Evolutionary conservation across 1,284 basidiomycete genomes (phyloP).

Genomic region (Tetrapyrgos nigripes): DNA sequence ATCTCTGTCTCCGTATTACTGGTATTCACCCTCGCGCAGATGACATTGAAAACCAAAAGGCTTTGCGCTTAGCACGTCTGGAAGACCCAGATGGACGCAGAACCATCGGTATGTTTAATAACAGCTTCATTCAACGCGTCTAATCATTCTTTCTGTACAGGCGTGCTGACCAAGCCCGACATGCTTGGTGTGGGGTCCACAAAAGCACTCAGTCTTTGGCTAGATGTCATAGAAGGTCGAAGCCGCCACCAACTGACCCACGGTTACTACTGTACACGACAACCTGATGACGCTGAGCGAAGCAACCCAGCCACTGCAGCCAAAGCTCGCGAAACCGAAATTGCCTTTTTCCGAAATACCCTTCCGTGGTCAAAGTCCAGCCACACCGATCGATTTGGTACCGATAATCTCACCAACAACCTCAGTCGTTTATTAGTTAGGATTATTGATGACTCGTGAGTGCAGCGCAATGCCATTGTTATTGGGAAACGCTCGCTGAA

Average conservation of each 20-base stretch:
- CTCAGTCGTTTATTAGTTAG: conserved; percentile 39
- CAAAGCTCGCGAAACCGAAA: conserved; percentile 34
- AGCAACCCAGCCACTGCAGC: conserved; percentile 24
- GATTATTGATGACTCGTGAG: conserved; percentile 39
- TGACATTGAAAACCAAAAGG: conserved; percentile 49
- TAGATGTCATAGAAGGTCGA: conserved; percentile 40
- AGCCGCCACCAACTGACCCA: conserved; percentile 34
- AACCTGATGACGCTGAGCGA: conserved; percentile 40
- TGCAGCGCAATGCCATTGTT: too few relatives aligned
- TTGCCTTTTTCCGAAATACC: conserved; percentile 35
- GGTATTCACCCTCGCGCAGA: conserved; percentile 26
- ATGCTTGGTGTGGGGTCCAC: conserved; percentile 34
- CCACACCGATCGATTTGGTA: conserved; percentile 38
- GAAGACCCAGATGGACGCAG: conserved; percentile 39
- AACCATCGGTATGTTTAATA: conserved; percentile 39
- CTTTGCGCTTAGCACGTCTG: conserved; percentile 38
- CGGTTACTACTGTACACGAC: conserved; percentile 45
- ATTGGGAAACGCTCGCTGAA: not conserved
- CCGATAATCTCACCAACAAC: conserved; percentile 33
- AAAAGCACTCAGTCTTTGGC: conserved; percentile 34
- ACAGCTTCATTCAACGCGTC: not conserved
- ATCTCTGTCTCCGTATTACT: not conserved
- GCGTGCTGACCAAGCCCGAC: conserved; percentile 48
- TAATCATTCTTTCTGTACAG: conserved; percentile 23
- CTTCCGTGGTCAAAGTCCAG: conserved; percentile 31